These are phyloP conservation scores for Hyparrhenia diplandra DNA, from an alignment of 176 grass and related monocot species.

Conservation along the genomic window DNA sequence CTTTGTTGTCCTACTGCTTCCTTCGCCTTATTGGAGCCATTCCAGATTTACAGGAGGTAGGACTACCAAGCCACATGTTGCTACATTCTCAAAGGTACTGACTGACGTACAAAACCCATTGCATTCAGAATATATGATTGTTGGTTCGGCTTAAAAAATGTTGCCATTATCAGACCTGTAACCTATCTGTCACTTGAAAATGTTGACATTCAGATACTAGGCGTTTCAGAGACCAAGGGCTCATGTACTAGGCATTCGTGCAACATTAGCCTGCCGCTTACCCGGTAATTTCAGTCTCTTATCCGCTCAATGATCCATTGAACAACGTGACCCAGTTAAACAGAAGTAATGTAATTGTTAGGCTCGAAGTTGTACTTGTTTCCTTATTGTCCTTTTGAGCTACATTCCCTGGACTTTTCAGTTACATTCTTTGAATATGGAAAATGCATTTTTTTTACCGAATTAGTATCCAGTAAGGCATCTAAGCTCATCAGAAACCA, in stretches of 20 bases:
- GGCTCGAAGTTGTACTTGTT: background rate
- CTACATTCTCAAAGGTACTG: conserved; percentile 81
- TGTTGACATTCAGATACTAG: no score
- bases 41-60: conserved; percentile 65
- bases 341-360: background rate
- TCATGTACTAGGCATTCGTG: conserved; percentile 50
- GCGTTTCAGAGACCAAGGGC: conserved; percentile 46
- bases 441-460: background rate
- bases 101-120: background rate
- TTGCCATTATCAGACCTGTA: background rate
- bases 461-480: background rate
- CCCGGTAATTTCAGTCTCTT: conserved; percentile 44
- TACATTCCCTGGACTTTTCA: background rate
- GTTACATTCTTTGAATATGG: background rate
- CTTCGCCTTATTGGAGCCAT: no score
- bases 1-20: background rate
- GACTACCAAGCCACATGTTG: conserved; percentile 93
- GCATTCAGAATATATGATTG: background rate
- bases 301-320: background rate
- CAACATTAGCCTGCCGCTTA: conserved; percentile 67
- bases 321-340: background rate
- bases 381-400: background rate
- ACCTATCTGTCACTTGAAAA: background rate
- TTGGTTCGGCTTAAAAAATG: background rate
- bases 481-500: background rate